Evolutionary conservation across 1,139 yeast species (phyloP).

Genomic region (Williopsis jadinii): DNA sequence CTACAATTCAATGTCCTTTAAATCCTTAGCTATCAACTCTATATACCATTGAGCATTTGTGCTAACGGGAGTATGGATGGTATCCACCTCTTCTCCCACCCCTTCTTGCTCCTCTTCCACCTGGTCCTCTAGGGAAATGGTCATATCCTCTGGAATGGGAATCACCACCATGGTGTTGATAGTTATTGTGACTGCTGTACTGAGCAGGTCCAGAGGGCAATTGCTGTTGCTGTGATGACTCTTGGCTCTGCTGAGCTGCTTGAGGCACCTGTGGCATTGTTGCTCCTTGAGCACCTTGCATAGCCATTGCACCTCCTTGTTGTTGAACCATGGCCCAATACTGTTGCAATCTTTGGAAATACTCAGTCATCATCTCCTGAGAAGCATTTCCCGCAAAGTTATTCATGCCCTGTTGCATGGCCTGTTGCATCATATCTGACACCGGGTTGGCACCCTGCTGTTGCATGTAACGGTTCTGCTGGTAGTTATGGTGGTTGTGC

Average conservation of each 20-base stretch:
- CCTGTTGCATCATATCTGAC: slow-evolving; percentile 9
- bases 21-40: not conserved
- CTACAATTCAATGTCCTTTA: not conserved
- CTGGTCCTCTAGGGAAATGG: slow-evolving; percentile 31
- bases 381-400: slow-evolving; percentile 43
- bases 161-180: slow-evolving; percentile 7
- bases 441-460: slow-evolving; percentile 9
- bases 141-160: slow-evolving; percentile 16
- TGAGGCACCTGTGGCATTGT: slow-evolving; percentile 2
- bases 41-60: not conserved
- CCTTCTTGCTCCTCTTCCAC: slow-evolving; percentile 16
- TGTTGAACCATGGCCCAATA: slow-evolving; percentile 61
- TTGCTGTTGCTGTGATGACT: not conserved
- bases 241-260: slow-evolving; percentile 1
- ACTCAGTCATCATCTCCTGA: slow-evolving; percentile 83
- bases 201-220: slow-evolving; percentile 9
- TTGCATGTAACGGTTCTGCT: slow-evolving; percentile 22
- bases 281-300: slow-evolving; percentile 5
- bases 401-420: not conserved
- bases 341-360: slow-evolving; percentile 81
- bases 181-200: too few relatives aligned
- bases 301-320: slow-evolving; percentile 27
- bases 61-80: slow-evolving; percentile 24
- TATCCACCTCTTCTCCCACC: slow-evolving; percentile 18
- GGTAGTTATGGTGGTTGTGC: slow-evolving; percentile 31